A percentile compares a stretch with the other conserved stretches of the same genome.
Conservation (phyloP, 495 filamentous ascomycete genomes). For the Trichocladium uniseriatum region DNA sequence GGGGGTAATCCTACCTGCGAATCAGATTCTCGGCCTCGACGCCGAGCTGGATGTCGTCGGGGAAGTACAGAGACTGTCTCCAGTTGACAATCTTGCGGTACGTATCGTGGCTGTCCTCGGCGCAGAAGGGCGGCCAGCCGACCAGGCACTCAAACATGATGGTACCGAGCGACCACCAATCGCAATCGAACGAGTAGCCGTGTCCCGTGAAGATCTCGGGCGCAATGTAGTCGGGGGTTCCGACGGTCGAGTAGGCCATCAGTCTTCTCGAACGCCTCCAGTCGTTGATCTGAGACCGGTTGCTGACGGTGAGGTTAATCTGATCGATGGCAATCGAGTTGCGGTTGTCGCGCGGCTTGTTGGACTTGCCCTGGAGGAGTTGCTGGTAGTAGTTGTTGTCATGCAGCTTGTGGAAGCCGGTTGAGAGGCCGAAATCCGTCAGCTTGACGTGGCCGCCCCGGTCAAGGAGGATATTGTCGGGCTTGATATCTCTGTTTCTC, state of each 20-base stretch:
- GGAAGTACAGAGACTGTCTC: constrained; percentile 91
- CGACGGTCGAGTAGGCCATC: constrained; percentile 97
- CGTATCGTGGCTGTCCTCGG: constrained; percentile 92
- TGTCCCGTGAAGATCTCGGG: constrained; percentile 96
- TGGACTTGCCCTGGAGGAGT: constrained; percentile 75
- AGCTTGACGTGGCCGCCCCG: constrained; percentile 94
- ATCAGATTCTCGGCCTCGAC: constrained; percentile 81
- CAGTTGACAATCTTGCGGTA: constrained; percentile 99
- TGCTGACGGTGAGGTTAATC: constrained; percentile 96
- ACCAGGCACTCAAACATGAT: constrained; percentile 99
- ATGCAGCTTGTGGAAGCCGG: constrained; percentile 94
- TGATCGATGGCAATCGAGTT: constrained; percentile 93
- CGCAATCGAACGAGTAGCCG: constrained; percentile 90
- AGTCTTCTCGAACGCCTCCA: constrained; percentile 92
- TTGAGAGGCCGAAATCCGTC: constrained; percentile 96
- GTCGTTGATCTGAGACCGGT: constrained; percentile 93
- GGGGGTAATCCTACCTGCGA: constrained; percentile 49
- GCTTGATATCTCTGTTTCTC: constrained; percentile 81
- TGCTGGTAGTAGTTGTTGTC: constrained; percentile 98
- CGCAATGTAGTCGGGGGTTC: constrained; percentile 97
- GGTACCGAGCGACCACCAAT: constrained; percentile 98
- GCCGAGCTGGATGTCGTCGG: constrained; percentile 84
- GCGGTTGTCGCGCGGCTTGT: constrained; percentile 59
- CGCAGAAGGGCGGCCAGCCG: constrained; percentile 98
- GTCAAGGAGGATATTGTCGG: constrained; percentile 96